These are phyloP conservation scores for Thraustochytrium sp. DNA, from an alignment of 352 stramenopile genomes.

Conservation along the genomic window DNA sequence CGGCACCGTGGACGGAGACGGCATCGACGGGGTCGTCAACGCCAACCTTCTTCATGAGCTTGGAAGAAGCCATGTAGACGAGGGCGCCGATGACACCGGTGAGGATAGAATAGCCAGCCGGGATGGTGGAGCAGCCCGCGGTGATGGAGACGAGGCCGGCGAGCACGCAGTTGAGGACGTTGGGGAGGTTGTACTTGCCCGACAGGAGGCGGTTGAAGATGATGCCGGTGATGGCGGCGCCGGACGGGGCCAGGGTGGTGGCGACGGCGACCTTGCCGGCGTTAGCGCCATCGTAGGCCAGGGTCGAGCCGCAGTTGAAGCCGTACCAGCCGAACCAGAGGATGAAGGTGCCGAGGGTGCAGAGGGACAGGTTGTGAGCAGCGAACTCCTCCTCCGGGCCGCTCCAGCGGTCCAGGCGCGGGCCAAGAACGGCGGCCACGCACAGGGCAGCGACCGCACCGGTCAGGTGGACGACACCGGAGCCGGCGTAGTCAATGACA, in stretches of 20 bases:
- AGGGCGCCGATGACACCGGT: conserved; percentile 18
- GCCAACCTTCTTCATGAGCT: conserved; percentile 33
- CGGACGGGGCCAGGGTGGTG: conserved; percentile 31
- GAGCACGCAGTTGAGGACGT: conserved; percentile 46
- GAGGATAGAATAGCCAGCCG: conserved; percentile 10
- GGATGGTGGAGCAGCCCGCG: conserved; percentile 18
- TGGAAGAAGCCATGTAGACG: conserved; percentile 31
- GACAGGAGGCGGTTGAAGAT: background rate
- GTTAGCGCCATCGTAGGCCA: conserved; percentile 43
- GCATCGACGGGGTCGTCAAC: conserved; percentile 53
- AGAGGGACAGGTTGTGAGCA: conserved; percentile 55
- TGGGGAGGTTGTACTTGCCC: conserved; percentile 7
- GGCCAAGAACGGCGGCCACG: conserved; percentile 57
- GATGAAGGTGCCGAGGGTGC: conserved; percentile 65
- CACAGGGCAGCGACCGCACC: conserved; percentile 62
- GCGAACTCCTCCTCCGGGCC: background rate
- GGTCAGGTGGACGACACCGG: conserved; percentile 64
- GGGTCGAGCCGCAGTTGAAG: conserved; percentile 55
- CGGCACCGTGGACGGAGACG: conserved; percentile 46
- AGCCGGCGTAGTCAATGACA: conserved; percentile 66
- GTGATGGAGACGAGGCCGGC: conserved; percentile 47
- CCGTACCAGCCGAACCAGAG: conserved; percentile 70
- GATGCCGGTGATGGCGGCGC: conserved; percentile 21
- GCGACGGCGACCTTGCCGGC: conserved; percentile 40
- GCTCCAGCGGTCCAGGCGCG: conserved; percentile 60